Percentiles rank a stretch among this genome's conserved stretches.
Evolutionary conservation across 495 filamentous ascomycete species (phyloP).

Genomic region (Hypoxylon lienhwacheense): DNA sequence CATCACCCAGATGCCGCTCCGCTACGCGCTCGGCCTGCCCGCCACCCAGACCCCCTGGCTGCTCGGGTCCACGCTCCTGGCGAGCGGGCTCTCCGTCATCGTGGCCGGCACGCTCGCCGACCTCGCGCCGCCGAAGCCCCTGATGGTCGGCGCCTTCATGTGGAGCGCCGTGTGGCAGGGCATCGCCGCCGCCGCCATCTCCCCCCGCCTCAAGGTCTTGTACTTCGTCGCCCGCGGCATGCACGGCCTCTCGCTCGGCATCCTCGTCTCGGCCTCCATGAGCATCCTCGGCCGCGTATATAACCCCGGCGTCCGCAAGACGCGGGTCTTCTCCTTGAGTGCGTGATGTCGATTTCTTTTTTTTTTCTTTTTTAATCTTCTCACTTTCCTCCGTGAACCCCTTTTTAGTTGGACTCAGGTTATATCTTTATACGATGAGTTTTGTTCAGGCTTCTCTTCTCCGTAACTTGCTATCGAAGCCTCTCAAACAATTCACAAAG

Average conservation of each 20-base stretch:
- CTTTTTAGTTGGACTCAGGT: not conserved
- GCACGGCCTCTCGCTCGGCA: constrained; percentile 60
- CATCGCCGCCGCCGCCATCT: constrained; percentile 44
- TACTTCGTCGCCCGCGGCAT: constrained; percentile 59
- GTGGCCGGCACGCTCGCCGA: constrained; percentile 50
- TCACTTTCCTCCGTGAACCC: not conserved
- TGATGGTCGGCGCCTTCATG: constrained; percentile 50
- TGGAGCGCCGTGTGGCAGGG: constrained; percentile 51
- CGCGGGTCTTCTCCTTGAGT: constrained; percentile 61
- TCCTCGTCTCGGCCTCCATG: constrained; percentile 61
- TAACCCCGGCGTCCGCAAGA: constrained; percentile 54
- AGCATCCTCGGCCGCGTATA: constrained; percentile 62
- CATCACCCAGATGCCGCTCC: constrained; percentile 43
- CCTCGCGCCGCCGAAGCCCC: constrained; percentile 43
- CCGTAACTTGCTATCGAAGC: too few relatives aligned
- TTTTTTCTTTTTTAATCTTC: not conserved
- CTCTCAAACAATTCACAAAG: too few relatives aligned
- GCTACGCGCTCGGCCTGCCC: constrained; percentile 41
- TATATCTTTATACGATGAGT: too few relatives aligned
- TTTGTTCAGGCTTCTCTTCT: too few relatives aligned
- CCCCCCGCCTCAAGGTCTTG: constrained; percentile 46
- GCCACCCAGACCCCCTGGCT: constrained; percentile 51
- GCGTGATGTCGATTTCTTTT: not conserved
- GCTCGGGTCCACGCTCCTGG: constrained; percentile 44
- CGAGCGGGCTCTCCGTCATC: constrained; percentile 50